These are phyloP conservation scores for Heteromeles arbutifolia DNA, from an alignment of 306 rosid species.

Conservation along the genomic window DNA sequence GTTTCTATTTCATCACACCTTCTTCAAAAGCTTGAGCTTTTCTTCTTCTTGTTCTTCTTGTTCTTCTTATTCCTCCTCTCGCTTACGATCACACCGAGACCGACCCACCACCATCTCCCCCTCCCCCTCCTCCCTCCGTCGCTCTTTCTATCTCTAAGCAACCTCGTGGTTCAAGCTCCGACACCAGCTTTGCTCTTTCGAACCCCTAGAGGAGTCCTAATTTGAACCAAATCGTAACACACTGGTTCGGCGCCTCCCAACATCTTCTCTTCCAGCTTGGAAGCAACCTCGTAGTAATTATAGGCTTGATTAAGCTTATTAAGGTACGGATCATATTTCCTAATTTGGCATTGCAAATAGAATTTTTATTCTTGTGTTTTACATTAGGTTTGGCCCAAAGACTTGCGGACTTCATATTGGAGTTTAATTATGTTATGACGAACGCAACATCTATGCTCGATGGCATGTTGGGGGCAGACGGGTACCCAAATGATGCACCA, in stretches of 20 bases:
- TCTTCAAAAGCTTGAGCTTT: slow-evolving; percentile 15
- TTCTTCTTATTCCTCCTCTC: not conserved
- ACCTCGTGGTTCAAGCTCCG: slow-evolving; percentile 13
- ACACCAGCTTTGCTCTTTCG: not conserved
- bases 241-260: slow-evolving; percentile 4
- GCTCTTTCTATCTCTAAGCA: not conserved
- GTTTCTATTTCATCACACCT: not conserved
- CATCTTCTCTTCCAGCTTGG: slow-evolving; percentile 9
- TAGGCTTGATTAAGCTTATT: slow-evolving; percentile 17
- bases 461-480: no score
- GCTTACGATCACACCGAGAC: not conserved
- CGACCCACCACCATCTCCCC: not conserved
- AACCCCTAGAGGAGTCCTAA: not conserved
- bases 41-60: no score
- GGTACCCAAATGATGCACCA: no score
- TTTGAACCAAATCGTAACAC: slow-evolving; percentile 31
- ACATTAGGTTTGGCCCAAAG: not conserved
- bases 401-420: no score
- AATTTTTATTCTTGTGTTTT: not conserved
- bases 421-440: no score
- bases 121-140: not conserved
- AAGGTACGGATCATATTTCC: slow-evolving; percentile 26
- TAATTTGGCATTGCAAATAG: not conserved
- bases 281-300: slow-evolving; percentile 22
- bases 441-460: no score